A percentile compares a stretch with the other conserved stretches of the same genome.
These are phyloP conservation scores for Jatropha multifida DNA, from an alignment of 441 rosid species.

Conservation along the genomic window DNA sequence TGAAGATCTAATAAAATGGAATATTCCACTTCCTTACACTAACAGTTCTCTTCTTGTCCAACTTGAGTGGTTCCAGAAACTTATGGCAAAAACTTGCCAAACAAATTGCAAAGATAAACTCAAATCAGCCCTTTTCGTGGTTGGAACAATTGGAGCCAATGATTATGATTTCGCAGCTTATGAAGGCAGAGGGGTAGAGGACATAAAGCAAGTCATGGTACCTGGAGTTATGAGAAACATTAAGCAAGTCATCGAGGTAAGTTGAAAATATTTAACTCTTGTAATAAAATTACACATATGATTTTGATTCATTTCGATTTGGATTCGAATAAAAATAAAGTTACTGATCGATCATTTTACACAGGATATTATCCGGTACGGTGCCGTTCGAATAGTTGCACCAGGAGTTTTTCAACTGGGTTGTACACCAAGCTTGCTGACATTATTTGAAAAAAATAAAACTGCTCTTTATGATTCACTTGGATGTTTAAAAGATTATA, in stretches of 20 bases:
- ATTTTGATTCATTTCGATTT: too few species aligned
- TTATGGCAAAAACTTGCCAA: not conserved
- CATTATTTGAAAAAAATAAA: not conserved
- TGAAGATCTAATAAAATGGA: not conserved
- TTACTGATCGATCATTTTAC: too few species aligned
- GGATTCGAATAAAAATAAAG: too few species aligned
- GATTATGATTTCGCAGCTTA: not conserved
- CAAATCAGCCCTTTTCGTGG: conserved; percentile 14
- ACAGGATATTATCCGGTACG: not conserved
- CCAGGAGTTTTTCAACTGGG: conserved; percentile 8
- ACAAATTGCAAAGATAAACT: conserved; percentile 2
- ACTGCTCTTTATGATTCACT: conserved; percentile 5
- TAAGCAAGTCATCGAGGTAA: conserved; percentile 1
- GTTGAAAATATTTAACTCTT: not conserved
- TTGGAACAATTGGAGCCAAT: conserved; percentile 12
- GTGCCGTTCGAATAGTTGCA: conserved; percentile 13
- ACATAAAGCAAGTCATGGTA: not conserved
- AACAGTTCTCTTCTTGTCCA: conserved; percentile 8
- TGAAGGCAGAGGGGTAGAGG: not conserved
- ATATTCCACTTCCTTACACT: not conserved
- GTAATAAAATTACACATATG: too few species aligned
- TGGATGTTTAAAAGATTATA: conserved; percentile 10
- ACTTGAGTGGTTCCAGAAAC: not conserved
- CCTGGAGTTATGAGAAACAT: not conserved
- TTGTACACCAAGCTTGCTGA: conserved; percentile 10